phyloP scores from a whole-genome alignment of 108 stramenopile species.

The Fistulifera pelliculosa region DNA sequence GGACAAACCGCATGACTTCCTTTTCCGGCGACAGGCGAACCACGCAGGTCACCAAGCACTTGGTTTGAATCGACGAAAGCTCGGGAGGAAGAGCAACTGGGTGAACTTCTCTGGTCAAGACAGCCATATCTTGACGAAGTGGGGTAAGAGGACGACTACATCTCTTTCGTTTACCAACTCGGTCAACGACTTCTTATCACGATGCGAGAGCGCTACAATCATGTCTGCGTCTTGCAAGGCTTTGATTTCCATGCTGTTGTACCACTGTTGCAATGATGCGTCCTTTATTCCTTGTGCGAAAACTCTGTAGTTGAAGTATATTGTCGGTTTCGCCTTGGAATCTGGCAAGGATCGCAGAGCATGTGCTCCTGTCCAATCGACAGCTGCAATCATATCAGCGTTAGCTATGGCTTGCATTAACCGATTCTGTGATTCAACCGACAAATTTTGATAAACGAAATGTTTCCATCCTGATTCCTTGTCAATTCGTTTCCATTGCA shows the following conservation, averaged over 20 bases:
- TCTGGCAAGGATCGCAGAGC: constrained; percentile 9
- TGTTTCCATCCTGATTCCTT: constrained; percentile 24
- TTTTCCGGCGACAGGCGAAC: constrained; percentile 42
- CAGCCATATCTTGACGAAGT: constrained; percentile 30
- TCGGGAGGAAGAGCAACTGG: constrained; percentile 10
- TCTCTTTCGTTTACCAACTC: constrained; percentile 4
- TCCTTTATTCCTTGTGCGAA: constrained; percentile 16
- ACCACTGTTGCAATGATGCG: constrained; percentile 17
- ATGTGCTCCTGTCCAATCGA: constrained; percentile 30
- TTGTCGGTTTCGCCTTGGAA: constrained; percentile 3
- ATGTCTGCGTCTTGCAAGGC: constrained; percentile 29
- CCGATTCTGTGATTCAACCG: not conserved
- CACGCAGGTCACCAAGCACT: constrained; percentile 29
- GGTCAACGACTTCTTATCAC: constrained; percentile 15
- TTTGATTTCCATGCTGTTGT: constrained; percentile 22
- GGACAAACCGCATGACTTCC: constrained; percentile 25
- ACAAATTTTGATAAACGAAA: constrained; percentile 10
- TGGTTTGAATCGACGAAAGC: not conserved
- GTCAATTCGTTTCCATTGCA: constrained; percentile 31
- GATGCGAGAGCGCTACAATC: constrained; percentile 29
- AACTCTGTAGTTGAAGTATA: constrained; percentile 41
- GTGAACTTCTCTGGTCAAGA: constrained; percentile 3
- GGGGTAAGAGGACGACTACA: constrained; percentile 24
- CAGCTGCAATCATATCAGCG: constrained; percentile 13
- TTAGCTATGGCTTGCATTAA: not conserved